Base-by-base conservation (phyloP, 371 early-diverging fungal genomes). In the Capillidium rhysosporum region DNA sequence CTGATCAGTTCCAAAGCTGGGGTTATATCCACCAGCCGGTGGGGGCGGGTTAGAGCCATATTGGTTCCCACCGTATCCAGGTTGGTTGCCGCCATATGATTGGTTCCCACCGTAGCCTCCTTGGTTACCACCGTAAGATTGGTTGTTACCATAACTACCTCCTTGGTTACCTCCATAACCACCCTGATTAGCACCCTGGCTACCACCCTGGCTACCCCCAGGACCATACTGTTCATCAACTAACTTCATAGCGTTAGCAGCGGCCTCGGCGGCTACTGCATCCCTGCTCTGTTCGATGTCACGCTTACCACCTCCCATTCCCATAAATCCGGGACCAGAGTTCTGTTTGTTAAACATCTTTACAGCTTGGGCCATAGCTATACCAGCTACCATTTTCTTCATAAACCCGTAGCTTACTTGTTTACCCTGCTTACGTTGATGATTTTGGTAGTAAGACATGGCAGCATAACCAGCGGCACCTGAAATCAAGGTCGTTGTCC, bases 401-500 rank as follows among this genome's bases (percentile, higher is more conserved):
- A 65, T 52, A 24, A 62, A 59, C 28, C 58, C 41, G 57, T 70
- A 68, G 46, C 54, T 61, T 44, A 65, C 65, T 23, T 61, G 61
- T 61, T 73, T 64, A 46, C 73, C 73, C 56, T 66, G 51, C 34
- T 61, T 59, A 52, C 62, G 65, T 54, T 68, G 63, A 54, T 65
- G 65, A 53, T 61, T 65, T 48, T 65, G 58, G 58, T 69, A 75
- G 49, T 68, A 66, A 56, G 65, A 69, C 56, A 71, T 66, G 20
- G 73, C 76, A 41, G 72, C 68, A 56, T 71, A 80, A 16, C 75
- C 76, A 51, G 74, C 74, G 38, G 77, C 79, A 31, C 76, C 80
- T 21, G 75, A 77, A 16, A 73, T 49, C 44, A 70, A 54, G 38
- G 66, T 65, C 5, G 55, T 49, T 0, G 69, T 60, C 8, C 61